Percentiles rank a stretch among this genome's conserved stretches.
These are phyloP conservation scores for Termitomyces sp. DNA, from an alignment of 768 basidiomycete species.

Conservation along the genomic window DNA sequence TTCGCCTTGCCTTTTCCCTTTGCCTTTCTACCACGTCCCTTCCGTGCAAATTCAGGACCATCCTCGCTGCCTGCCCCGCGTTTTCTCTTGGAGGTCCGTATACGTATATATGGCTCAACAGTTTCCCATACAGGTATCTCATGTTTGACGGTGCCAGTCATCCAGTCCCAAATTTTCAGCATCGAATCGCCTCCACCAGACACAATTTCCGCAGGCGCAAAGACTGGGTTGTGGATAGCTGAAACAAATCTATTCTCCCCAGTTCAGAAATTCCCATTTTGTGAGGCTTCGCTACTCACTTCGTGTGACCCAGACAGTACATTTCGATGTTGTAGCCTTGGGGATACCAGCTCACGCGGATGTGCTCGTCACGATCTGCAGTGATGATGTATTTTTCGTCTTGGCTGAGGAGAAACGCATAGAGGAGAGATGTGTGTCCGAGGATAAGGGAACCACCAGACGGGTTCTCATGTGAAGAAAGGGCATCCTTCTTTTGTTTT, in stretches of 20 bases:
- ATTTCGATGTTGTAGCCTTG: conserved; percentile 80
- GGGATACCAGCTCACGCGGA: conserved; percentile 88
- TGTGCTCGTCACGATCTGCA: conserved; percentile 93
- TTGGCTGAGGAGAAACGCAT: conserved; percentile 57
- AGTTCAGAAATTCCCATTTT: neutral
- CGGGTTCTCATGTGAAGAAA: conserved; percentile 62
- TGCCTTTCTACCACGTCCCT: conserved; percentile 17
- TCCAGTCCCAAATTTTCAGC: conserved; percentile 79
- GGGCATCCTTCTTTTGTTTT: conserved; percentile 30
- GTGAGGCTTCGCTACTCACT: conserved; percentile 37
- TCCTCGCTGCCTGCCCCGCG: conserved; percentile 28
- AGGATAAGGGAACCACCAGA: conserved; percentile 67
- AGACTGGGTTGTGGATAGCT: conserved; percentile 63
- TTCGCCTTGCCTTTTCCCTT: conserved; percentile 22
- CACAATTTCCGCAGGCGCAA: conserved; percentile 44
- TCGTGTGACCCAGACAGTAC: conserved; percentile 81
- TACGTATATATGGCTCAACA: conserved; percentile 45
- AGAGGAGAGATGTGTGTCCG: conserved; percentile 87
- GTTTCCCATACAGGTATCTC: conserved; percentile 45
- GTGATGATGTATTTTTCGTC: conserved; percentile 79
- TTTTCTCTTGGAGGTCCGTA: conserved; percentile 28
- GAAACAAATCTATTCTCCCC: conserved; percentile 57
- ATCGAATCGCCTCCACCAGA: conserved; percentile 86
- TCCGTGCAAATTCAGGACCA: conserved; percentile 13
- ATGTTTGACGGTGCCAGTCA: conserved; percentile 46